These are phyloP conservation scores for Kickxella alabastrina DNA, from an alignment of 192 early-diverging fungal species.

Conservation along the genomic window DNA sequence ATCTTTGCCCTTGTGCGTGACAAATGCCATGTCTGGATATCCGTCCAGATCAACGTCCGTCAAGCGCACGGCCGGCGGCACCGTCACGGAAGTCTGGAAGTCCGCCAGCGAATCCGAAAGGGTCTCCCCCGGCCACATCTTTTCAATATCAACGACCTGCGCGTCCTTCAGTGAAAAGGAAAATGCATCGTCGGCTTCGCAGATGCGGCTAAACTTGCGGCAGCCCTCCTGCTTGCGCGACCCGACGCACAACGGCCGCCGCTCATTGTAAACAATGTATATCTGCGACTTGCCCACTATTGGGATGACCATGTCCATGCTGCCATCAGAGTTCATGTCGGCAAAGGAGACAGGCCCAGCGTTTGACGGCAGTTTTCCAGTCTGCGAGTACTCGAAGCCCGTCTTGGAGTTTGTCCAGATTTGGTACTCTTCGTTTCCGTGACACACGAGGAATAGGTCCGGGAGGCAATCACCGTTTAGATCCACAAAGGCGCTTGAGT, in stretches of 20 bases:
- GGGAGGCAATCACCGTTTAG: conserved; percentile 85
- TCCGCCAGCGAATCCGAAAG: conserved; percentile 40
- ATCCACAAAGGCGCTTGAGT: conserved; percentile 91
- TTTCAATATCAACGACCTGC: conserved; percentile 22
- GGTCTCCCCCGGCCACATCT: conserved; percentile 51
- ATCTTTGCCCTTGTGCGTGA: conserved; percentile 37
- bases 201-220: conserved; percentile 64
- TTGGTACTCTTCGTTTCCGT: conserved; percentile 59
- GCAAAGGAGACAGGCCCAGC: conserved; percentile 82
- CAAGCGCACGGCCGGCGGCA: conserved; percentile 58
- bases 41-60: conserved; percentile 89
- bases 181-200: conserved; percentile 65
- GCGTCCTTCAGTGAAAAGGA: conserved; percentile 38
- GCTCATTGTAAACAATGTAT: conserved; percentile 76
- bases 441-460: conserved; percentile 74
- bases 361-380: conserved; percentile 58
- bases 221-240: conserved; percentile 50
- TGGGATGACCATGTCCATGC: conserved; percentile 78
- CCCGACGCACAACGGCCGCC: conserved; percentile 71
- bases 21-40: conserved; percentile 80
- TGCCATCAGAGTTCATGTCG: conserved; percentile 92
- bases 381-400: conserved; percentile 64
- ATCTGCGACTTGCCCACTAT: conserved; percentile 60
- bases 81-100: conserved; percentile 51
- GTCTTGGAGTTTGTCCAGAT: conserved; percentile 71